These are phyloP conservation scores for Solanum peruvianum DNA, from an alignment of 257 asterid genomes.

Conservation along the genomic window DNA sequence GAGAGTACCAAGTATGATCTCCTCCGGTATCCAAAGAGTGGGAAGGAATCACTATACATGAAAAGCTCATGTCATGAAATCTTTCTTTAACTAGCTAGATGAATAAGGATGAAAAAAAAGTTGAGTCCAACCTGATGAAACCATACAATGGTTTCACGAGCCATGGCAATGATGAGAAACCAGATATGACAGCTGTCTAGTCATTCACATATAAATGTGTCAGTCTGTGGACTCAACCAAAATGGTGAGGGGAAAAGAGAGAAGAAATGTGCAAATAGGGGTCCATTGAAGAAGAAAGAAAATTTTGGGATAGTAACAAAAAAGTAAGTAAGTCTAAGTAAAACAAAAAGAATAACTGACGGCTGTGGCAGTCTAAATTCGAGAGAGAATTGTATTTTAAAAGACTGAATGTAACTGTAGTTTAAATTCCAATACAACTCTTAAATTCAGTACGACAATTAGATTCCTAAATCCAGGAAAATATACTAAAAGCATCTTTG, in stretches of 20 bases:
- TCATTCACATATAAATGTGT: conserved; percentile 27
- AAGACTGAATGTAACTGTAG: not conserved
- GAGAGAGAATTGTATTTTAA: not conserved
- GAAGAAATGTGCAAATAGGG: not conserved
- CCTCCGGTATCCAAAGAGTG: conserved; percentile 94
- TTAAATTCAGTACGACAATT: not conserved
- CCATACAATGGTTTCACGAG: conserved; percentile 95
- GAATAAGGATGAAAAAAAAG: conserved; percentile 2
- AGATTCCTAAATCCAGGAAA: not conserved
- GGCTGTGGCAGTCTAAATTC: not conserved
- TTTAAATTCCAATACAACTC: not conserved
- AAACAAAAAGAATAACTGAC: not conserved
- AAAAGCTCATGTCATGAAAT: not conserved
- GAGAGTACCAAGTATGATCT: conserved; percentile 92
- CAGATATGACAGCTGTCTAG: conserved; percentile 96
- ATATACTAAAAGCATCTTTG: not conserved
- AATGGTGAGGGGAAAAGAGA: not conserved
- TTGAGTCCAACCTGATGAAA: conserved; percentile 62
- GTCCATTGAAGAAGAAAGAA: not conserved
- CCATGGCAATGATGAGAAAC: conserved; percentile 88
- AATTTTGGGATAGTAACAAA: not conserved
- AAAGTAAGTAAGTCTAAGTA: not conserved
- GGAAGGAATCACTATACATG: conserved; percentile 64
- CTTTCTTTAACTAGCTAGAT: not conserved
- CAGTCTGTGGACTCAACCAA: conserved; percentile 15